Conservation (phyloP, 768 basidiomycete genomes). For the Boletus rubroflammeus region DNA sequence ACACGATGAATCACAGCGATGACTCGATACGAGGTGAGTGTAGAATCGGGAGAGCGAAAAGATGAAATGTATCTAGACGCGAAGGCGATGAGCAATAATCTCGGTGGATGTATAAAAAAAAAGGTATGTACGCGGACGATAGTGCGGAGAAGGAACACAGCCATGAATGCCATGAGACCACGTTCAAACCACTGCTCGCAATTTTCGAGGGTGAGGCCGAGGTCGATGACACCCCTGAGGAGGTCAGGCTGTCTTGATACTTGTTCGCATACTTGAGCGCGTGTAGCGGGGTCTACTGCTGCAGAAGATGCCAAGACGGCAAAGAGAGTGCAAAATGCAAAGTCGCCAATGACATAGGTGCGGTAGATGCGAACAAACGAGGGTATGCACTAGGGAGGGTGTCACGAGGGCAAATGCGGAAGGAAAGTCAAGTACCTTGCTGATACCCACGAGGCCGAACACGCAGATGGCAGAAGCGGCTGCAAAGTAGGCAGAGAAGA, state of each 20-base stretch:
- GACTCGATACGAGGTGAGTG: constrained; percentile 47
- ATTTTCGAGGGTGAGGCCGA: constrained; percentile 74
- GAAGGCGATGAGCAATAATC: neutral
- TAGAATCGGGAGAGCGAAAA: constrained; percentile 69
- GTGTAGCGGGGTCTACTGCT: constrained; percentile 51
- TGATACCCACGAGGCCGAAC: constrained; percentile 65
- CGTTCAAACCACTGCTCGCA: constrained; percentile 78
- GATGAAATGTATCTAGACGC: constrained; percentile 66
- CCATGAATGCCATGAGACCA: constrained; percentile 56
- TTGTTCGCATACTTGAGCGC: constrained; percentile 68
- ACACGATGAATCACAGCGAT: constrained; percentile 10
- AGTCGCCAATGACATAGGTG: constrained; percentile 78
- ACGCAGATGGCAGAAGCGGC: constrained; percentile 60
- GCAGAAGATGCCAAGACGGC: constrained; percentile 55
- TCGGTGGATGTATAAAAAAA: neutral
- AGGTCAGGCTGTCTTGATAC: constrained; percentile 73
- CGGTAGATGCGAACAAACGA: constrained; percentile 75
- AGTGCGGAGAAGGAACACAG: constrained; percentile 56
- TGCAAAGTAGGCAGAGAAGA: constrained; percentile 64
- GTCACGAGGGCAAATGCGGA: neutral
- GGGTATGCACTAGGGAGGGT: constrained; percentile 48
- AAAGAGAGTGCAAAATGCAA: constrained; percentile 62
- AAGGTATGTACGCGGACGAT: constrained; percentile 57
- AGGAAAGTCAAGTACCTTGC: constrained; percentile 47
- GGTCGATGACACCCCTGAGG: constrained; percentile 63